Conservation (phyloP, 2,329 filamentous ascomycete species). For the Xylaria sp. region DNA sequence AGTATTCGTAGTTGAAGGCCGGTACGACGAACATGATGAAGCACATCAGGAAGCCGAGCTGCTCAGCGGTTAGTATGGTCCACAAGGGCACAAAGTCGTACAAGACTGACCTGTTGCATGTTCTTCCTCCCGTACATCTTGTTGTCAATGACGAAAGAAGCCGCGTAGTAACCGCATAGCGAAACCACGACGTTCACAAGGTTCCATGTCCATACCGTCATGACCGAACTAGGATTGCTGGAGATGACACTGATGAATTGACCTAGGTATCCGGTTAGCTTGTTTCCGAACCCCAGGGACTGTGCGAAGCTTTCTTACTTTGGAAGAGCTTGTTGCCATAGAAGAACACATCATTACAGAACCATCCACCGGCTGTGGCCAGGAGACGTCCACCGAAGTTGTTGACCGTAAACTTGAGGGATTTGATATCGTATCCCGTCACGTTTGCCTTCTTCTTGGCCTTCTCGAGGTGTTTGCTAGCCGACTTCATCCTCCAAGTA, state of each 20-base stretch:
- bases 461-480: conserved; percentile 77
- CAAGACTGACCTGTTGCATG: conserved; percentile 72
- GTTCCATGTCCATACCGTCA: conserved; percentile 91
- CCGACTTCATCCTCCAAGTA: conserved; percentile 90
- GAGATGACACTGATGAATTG: conserved; percentile 87
- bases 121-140: conserved; percentile 94
- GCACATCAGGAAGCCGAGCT: conserved; percentile 83
- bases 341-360: conserved; percentile 97
- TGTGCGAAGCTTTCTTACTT: conserved; percentile 37
- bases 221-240: conserved; percentile 68
- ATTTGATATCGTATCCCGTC: conserved; percentile 89
- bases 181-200: conserved; percentile 87
- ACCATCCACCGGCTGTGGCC: conserved; percentile 89
- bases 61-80: conserved; percentile 4
- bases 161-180: conserved; percentile 85
- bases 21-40: conserved; percentile 94
- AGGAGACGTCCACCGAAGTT: conserved; percentile 86
- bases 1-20: conserved; percentile 86
- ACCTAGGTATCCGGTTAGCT: conserved; percentile 33
- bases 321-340: conserved; percentile 99
- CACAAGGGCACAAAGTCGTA: neutral
- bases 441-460: conserved; percentile 87
- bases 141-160: conserved; percentile 88
- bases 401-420: conserved; percentile 74
- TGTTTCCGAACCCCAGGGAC: neutral